Percentiles rank a stretch among this genome's conserved stretches.
Conservation (phyloP, 1,139 yeast genomes). For the Scheffersomyces quercinus region DNA sequence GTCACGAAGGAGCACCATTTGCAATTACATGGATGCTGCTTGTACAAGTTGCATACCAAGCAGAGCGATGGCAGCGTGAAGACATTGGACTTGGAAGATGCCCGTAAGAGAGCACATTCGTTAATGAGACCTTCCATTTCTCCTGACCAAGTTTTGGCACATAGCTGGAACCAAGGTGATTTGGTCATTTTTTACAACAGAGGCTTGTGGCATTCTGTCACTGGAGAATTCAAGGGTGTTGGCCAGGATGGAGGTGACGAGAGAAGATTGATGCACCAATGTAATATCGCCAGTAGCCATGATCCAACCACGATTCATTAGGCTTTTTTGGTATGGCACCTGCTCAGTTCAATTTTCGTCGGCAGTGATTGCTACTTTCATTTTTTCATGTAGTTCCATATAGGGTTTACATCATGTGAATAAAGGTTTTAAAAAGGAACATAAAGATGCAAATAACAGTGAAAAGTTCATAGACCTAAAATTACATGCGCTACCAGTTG, state of each 20-base stretch:
- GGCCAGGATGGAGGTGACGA: slow-evolving; percentile 56
- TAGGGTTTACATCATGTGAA: no score
- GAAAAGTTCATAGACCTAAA: no score
- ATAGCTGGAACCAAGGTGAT: slow-evolving; percentile 81
- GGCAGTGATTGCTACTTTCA: no score
- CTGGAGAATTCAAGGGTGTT: slow-evolving; percentile 72
- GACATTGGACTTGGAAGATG: slow-evolving; percentile 61
- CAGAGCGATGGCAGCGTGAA: slow-evolving; percentile 50
- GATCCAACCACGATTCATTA: slow-evolving; percentile 47
- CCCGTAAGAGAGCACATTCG: slow-evolving; percentile 67
- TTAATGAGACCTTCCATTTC: slow-evolving; percentile 85
- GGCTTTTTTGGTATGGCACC: background rate
- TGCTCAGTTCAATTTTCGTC: no score
- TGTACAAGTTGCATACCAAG: slow-evolving; percentile 61
- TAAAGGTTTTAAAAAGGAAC: no score
- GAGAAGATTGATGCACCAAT: slow-evolving; percentile 86
- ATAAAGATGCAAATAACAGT: no score
- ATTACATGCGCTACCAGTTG: no score
- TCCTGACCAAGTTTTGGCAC: slow-evolving; percentile 73
- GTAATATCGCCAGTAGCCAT: slow-evolving; percentile 80
- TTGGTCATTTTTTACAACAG: slow-evolving; percentile 81
- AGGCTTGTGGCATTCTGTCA: slow-evolving; percentile 88
- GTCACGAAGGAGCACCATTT: slow-evolving; percentile 78
- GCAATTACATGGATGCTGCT: slow-evolving; percentile 87
- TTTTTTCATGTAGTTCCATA: no score